Evolutionary conservation across 2,329 filamentous ascomycete species (phyloP), one percentile per base, ranked within the genome.

Genomic region (Pseudogymnoascus sp.): DNA sequence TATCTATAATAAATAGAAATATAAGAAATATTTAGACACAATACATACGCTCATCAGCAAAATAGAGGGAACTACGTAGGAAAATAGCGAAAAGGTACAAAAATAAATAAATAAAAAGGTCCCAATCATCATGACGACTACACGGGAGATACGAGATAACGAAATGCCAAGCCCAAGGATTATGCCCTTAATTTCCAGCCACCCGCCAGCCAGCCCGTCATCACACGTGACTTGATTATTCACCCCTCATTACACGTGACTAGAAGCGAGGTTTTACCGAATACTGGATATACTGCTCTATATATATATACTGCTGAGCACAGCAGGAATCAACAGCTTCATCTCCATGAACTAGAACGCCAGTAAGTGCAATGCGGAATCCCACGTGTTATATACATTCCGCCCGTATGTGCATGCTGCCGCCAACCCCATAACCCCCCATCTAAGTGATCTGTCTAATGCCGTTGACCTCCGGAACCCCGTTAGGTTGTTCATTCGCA

Each of bases 361-460:
- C 25, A 18, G n/a, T 53, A 53, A 53, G 25, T 53, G n/a, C 23
- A 53, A 53, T 53, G 46, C 46, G 46, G 46, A 53, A 53, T 53
- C 46, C 46, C 46, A 31, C 46, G 46, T 53, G 46, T 53, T 53
- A 53, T 53, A 53, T 53, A 53, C 46, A 53, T 53, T 53, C 25
- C 46, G 25, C 46, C n/a, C 46, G 25, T 53, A 53, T 53, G 46
- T 53, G 25, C 25, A 53, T 31, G 25, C 3, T 53, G 6, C 8
- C n/a, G 3, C 10, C 46, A n/a, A 25, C 46, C 25, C 46, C 23
- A 11, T 21, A 12, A 31, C 23, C n/a, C 46, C 46, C 46, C 23
- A 1, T 53, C 16, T 34, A 53, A 31, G 8, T 31, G n/a, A 10
- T 18, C 46, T 53, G 46, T 53, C n/a, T 31, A 53, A 53, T 53